Conservation (phyloP, 2,329 filamentous ascomycete genomes). For the Pseudogymnoascus sp. region DNA sequence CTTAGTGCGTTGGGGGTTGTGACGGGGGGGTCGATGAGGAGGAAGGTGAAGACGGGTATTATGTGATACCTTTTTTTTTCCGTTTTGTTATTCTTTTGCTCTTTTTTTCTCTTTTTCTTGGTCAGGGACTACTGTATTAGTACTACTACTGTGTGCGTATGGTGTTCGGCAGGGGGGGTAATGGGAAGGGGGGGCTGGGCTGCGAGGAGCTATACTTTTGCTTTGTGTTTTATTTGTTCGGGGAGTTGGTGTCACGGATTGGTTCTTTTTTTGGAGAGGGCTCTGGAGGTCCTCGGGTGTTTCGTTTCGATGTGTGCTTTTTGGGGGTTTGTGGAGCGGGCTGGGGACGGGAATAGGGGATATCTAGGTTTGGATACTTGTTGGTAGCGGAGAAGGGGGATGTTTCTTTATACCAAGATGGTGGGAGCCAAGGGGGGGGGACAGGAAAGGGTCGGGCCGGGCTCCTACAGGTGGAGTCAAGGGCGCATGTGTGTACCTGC, state of each 20-base stretch:
- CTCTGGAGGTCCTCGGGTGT: background rate
- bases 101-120: background rate
- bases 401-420: background rate
- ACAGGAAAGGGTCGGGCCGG: background rate
- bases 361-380: background rate
- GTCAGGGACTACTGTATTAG: background rate
- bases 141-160: background rate
- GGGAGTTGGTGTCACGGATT: background rate
- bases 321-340: background rate
- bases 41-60: background rate
- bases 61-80: background rate
- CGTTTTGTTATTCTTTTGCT: no score
- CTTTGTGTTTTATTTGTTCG: background rate
- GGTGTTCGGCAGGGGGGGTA: background rate
- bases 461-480: background rate
- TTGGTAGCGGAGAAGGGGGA: background rate
- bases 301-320: background rate
- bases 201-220: background rate
- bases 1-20: background rate
- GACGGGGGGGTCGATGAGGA: conserved; percentile 4
- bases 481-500: background rate
- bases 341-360: background rate
- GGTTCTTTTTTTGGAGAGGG: background rate
- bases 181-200: background rate
- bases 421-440: background rate